Base-by-base conservation (phyloP, 257 asterid genomes). In the Solanum paucissectum region DNA sequence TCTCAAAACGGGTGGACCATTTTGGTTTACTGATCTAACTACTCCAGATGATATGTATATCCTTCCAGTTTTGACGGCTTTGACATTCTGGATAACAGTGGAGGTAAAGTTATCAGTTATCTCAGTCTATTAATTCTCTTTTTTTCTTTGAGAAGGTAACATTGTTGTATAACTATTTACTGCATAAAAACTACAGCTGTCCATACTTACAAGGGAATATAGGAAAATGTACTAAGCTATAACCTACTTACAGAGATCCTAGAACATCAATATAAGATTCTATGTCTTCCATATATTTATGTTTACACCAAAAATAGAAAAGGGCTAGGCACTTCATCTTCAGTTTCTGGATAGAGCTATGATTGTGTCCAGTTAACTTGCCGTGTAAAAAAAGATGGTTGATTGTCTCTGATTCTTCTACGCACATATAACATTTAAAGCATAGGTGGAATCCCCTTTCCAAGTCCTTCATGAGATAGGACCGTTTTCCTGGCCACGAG, bases 1-100 rank as follows among this genome's bases (percentile, higher is more conserved):
- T 75, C 94, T 96, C 91, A 94, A 94, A 91, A 91, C 93, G n/a
- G 99, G 99, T 20, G 99, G 99, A 76, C 88, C 91, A 87, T 90
- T 90, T 81, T 97, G 99, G 99, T 97, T 97, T 90, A 91, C 95
- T 27, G 99, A 96, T 93, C 93, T 97, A 93, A 91, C 97, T 10
- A 94, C 98, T 88, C 98, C 99, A 13, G 99, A 97, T 92, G 86
- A 86, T 92, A 86, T 96, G 95, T 94, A 90, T 52, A 87, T 96
- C 84, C 89, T 97, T 38, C 99, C 99, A 34, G 91, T 95, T 92
- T 90, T 97, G 93, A 92, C 98, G 2, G 99, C 97, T 86, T 89
- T 97, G 89, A 93, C 99, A 84, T 97, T 96, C 92, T 96, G 94
- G 99, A 91, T 95, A 64, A 95, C 96, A 9, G 98, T 96, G 90